Evolutionary conservation across 768 basidiomycete genomes (phyloP), one percentile per base, ranked within the genome.

Genomic region (Agrocybe pediades): DNA sequence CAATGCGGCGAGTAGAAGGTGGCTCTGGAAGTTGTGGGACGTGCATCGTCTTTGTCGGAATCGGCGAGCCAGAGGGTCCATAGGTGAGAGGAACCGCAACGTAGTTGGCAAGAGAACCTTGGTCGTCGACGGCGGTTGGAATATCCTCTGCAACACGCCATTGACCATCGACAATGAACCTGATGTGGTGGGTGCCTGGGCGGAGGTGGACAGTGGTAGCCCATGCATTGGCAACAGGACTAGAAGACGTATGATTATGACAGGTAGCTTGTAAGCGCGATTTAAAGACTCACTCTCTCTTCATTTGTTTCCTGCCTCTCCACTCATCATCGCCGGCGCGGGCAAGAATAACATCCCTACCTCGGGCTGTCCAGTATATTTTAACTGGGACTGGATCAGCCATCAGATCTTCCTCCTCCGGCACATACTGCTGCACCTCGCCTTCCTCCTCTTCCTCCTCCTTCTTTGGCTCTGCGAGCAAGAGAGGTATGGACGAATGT

Each of bases 61-160:
- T 20, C 13, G 45, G 46, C 20, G 42, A 49, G 2, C 50, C 53
- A 41, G 26, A 68, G 64, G 36, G 66, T 58, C 45, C 52, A 56
- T 60, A 58, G 36, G 62, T 45, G 58, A 68, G 63, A 36, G 78
- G 70, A 1, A 92, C 88, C 41, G 88, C 86, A 53, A 98, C 86
- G 67, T 96, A 98, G 73, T 98, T 98, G 49, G 96, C 92, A 41
- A 98, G 78, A 23, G 88, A 89, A 26, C 96, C 96, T 63, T 94
- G 90, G 66, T 98, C 95, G 65, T 95, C 93, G 43, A 95, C 93
- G 1, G 93, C 93, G 21, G 89, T 87, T 6, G 91, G 89, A 21
- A 80, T 79, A 58, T 90, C 85, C 58, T 87, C 81, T 2, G 88
- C 83, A 6, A 89, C 83, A 56, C 88, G 83, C 86, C 88, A 93